phyloP scores from a whole-genome alignment of 2,329 filamentous ascomycete species.

The Aspergillus fumigatiaffinis region DNA sequence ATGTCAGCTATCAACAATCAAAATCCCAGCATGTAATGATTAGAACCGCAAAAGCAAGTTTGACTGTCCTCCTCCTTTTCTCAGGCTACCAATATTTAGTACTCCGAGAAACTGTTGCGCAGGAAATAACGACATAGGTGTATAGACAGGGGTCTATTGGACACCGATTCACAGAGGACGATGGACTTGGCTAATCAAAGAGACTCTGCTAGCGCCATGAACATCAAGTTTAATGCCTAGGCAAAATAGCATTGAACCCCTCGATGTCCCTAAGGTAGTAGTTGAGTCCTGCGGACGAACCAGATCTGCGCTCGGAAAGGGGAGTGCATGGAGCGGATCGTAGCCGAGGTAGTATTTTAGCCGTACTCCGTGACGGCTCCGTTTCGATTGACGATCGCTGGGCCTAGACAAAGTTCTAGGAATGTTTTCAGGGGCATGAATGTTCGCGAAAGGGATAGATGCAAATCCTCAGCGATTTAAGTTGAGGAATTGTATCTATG shows the following conservation, averaged over 20 bases:
- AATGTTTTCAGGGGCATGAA: not conserved
- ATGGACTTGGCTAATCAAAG: not conserved
- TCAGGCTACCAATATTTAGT: not conserved
- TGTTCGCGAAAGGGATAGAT: not conserved
- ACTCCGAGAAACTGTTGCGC: not conserved
- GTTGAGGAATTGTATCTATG: not conserved
- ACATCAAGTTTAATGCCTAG: not conserved
- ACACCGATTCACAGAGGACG: not conserved
- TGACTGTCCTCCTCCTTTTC: not conserved
- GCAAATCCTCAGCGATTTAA: not conserved
- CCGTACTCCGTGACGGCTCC: not conserved
- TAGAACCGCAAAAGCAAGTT: not conserved
- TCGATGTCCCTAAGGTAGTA: not conserved
- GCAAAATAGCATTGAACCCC: not conserved
- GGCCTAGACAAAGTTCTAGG: not conserved
- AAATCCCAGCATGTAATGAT: not conserved
- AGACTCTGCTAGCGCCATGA: not conserved
- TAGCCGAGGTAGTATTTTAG: not conserved
- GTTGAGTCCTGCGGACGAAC: not conserved
- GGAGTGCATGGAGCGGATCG: not conserved
- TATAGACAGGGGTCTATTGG: not conserved
- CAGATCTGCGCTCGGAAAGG: not conserved
- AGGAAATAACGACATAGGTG: not conserved
- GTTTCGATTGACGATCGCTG: not conserved
- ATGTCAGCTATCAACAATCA: not conserved